These are phyloP conservation scores for Penicillium pancosmium DNA, from an alignment of 495 filamentous ascomycete species.

Conservation along the genomic window DNA sequence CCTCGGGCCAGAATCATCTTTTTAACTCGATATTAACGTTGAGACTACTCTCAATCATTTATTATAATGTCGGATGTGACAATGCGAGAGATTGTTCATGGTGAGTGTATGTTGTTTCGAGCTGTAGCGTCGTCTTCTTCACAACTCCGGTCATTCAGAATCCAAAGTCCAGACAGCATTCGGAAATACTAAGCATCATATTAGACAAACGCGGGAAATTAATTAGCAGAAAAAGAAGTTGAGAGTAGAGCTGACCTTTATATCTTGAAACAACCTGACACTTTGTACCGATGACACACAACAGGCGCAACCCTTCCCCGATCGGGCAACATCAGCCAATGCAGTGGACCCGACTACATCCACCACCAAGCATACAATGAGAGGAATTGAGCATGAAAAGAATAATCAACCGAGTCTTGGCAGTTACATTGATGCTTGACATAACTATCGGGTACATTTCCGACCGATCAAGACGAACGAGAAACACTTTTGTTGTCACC, in stretches of 20 bases:
- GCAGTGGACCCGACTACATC: neutral
- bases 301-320: constrained; percentile 3
- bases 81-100: too few species aligned
- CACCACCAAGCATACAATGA: neutral
- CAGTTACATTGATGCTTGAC: constrained; percentile 33
- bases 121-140: too few species aligned
- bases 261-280: neutral
- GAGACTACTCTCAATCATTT: too few species aligned
- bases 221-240: too few species aligned
- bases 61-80: too few species aligned
- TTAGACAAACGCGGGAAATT: too few species aligned
- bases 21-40: too few species aligned
- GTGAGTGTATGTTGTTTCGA: too few species aligned
- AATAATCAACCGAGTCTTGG: constrained; percentile 30
- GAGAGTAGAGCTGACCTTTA: neutral
- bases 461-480: constrained; percentile 15
- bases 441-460: constrained; percentile 17
- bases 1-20: too few species aligned
- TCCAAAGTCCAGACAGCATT: too few species aligned
- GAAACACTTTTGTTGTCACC: constrained; percentile 35
- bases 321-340: neutral
- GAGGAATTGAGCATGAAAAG: neutral
- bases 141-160: too few species aligned
- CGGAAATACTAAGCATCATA: too few species aligned
- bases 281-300: neutral